Evolutionary conservation across 306 rosid genomes (phyloP), one percentile per base, ranked within the genome.

Genomic region (Pyrus pyrifolia): DNA sequence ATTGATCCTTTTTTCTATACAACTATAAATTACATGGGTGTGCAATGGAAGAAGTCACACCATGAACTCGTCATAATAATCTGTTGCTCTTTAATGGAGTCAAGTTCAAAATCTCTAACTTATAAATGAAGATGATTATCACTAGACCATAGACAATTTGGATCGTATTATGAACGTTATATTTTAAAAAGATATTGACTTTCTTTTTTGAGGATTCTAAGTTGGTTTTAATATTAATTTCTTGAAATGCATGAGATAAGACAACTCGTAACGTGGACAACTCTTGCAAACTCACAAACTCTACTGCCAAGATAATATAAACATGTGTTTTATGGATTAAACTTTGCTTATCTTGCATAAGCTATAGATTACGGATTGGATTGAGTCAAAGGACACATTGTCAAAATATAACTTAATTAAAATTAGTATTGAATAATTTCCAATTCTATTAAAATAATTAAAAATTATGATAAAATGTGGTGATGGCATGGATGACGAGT

Each of bases 401-500:
- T 57, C 18, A 60, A 42, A 72, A 58, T 45, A 19, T 23, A 58
- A 58, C 25, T 25, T 22, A 58, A 11, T 52, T 13, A 38, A 46
- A 31, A 22, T 72, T 57, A 35, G 67, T 65, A 33, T 33, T 35
- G 51, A 55, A 55, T 31, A 14, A 53, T 31, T 63, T 71, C n/a
- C 5, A 71, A 31, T n/a, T 52, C 8, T 44, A 70, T 61, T 6
- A 33, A 23, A 23, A 25, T 59, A 15, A 5, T 51, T 2, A 40
- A 60, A 58, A 66, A 33, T 8, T 19, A 71, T 31, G 80, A 70
- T 70, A 69, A 68, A 63, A 27, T 23, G 19, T 18, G 66, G 33
- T 65, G 78, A 79, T 66, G 71, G 40, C 30, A 78, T 33, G 25
- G 61, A 59, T 49, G 86, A 38, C 49, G 72, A 62, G 19, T 31